Evolutionary conservation across 164 flowering plant species (phyloP), one percentile per base, ranked within the genome.

Genomic region (Stephania yunnanensis): DNA sequence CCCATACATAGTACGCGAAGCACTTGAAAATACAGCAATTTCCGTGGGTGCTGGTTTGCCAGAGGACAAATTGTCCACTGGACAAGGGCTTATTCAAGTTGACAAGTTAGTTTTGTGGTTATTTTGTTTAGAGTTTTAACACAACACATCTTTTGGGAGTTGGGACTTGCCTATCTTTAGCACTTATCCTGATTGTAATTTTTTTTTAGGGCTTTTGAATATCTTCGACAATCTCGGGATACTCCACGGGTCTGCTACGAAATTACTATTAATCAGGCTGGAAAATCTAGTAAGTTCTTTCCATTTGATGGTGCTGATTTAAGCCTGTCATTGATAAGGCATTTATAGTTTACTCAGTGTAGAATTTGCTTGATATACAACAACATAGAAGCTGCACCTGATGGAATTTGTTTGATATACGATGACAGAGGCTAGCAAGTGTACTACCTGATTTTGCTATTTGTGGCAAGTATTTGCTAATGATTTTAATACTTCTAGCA

Each of bases 41-140:
- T 84, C 93, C 68, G 79, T 95, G 46, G 97, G 98, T 73, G 72
- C 77, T 77, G 72, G 78, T 77, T 75, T 82, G 50, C 96, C 91
- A 30, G 95, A 88, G 76, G 99, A 95, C 82, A 91, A 88, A 80
- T 80, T 95, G 78, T 80, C 99, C 44, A 87, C 94, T 74, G 99
- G 99, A 66, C 89, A 87, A 70, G 99, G 99, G 75, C 94, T 95
- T 76, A 86, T 95, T 91, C 99, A 95, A 90, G 89, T 95, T 83
- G 97, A 95, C 93, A 93, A 85, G 99, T 93, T 73, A 86, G 79
- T 73, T 79, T 58, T 71, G 9, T 30, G 58, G 31, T 73, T 11
- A 50, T 71, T 65, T n/a, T 30, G 77, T 73, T 67, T 17, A 4
- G 15, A 69, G 46, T 13, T 66, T 46, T 46, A 45, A 22, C 65